Percentiles rank a stretch among this genome's conserved stretches.
Conservation (phyloP, 2,329 filamentous ascomycete species). For the Penicillium digitatum region DNA sequence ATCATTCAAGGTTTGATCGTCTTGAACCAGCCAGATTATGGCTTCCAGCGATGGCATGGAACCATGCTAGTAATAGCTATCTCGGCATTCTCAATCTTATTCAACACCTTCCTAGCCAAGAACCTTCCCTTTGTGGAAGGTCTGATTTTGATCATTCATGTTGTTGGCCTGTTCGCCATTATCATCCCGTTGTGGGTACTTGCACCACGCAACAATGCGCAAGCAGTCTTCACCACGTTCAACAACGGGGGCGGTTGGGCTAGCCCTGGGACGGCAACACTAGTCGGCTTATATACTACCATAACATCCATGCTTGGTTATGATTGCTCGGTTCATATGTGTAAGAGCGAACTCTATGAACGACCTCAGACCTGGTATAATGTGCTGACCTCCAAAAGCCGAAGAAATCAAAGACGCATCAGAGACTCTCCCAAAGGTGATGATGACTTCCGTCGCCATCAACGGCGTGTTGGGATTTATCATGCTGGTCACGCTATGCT, state of each 20-base stretch:
- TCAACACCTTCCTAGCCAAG: constrained; percentile 43
- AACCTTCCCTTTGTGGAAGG: constrained; percentile 40
- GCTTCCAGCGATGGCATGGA: constrained; percentile 43
- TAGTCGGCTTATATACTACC: constrained; percentile 42
- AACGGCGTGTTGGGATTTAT: constrained; percentile 54
- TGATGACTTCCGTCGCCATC: constrained; percentile 49
- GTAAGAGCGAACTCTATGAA: constrained; percentile 26
- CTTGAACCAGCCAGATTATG: constrained; percentile 43
- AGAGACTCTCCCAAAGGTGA: constrained; percentile 49
- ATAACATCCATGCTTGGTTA: constrained; percentile 43
- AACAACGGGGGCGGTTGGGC: constrained; percentile 42
- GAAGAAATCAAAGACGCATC: constrained; percentile 48
- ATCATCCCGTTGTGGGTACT: constrained; percentile 44
- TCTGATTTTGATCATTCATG: constrained; percentile 42
- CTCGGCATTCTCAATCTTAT: constrained; percentile 38
- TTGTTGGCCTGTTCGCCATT: constrained; percentile 43
- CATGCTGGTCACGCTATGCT: constrained; percentile 56
- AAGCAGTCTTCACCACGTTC: constrained; percentile 42
- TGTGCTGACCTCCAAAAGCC: constrained; percentile 23
- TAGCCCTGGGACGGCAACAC: constrained; percentile 35
- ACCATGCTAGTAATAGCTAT: constrained; percentile 45
- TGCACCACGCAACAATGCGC: constrained; percentile 36
- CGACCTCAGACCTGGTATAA: neutral
- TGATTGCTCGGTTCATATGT: constrained; percentile 47
- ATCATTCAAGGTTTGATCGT: constrained; percentile 47